Evolutionary conservation across 1,284 basidiomycete species (phyloP), one percentile per base, ranked within the genome.

Genomic region (Apiotrichum mycotoxinovorans): DNA sequence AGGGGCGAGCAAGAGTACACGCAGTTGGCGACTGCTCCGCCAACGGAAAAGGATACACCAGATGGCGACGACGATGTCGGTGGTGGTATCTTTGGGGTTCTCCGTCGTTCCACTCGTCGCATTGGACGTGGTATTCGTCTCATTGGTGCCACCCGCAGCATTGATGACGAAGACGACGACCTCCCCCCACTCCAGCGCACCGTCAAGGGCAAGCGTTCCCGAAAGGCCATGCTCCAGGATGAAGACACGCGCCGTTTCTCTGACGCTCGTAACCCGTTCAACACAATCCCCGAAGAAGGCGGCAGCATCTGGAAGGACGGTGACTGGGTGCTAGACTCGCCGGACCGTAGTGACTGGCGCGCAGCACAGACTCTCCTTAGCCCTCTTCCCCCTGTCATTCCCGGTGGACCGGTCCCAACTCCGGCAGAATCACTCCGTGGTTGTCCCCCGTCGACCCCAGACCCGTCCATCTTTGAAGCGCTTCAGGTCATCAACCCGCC

Each of bases 401-500:
- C 53, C n/a, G 70, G 69, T 34, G 71, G 71, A n/a, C 71, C 71
- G 12, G 71, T 73, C 1, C 71, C 71, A 17, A 73, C 71, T 0
- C 71, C 71, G 1, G 34, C 20, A 18, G 43, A 45, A n/a, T 52
- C 51, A 4, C 42, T 52, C 25, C 34, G 42, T 22, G 51, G 43
- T 18, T 33, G 22, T 2, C 43, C 43, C 10, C 59, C 27, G 14
- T 52, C 10, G 60, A 48, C 14, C 61, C 69, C 9, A 25, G 56
- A 30, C 51, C 59, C 15, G 51, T 67, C 40, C 27, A 8, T 41
- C 8, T 26, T 27, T 18, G 49, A 40, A 9, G 48, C 48, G 10
- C 20, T 40, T 18, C 37, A 25, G 33, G 33, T 8, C 20, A 18
- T 18, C 46, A n/a, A 37, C 46, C 20, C 23, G 7, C 18, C 44